Base-by-base conservation (phyloP, 1,284 basidiomycete genomes). In the Cryptococcus depauperatus region DNA sequence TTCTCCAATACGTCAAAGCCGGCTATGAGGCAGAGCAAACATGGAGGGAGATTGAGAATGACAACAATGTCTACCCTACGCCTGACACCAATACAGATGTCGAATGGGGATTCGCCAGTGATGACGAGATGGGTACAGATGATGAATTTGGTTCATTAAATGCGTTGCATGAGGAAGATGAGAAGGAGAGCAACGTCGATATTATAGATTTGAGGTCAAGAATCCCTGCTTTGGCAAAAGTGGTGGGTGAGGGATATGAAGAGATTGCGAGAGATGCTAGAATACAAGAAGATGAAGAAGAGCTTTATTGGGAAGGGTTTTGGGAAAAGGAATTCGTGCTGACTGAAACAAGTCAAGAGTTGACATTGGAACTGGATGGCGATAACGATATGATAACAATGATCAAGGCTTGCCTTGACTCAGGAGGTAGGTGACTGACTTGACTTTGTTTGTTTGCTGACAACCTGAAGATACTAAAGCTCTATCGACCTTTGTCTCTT, bases 301-400 rank as follows among this genome's bases (percentile, higher is more conserved):
- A 27, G 26, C 26, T 44, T 21, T 21, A 19, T 6, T 55, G 51
- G 54, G 48, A 52, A 28, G 54, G 54, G 5, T 55, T 55, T 29
- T 55, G 54, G 54, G 37, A 35, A 13, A 21, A 13, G 9, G 34
- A 41, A 11, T 27, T 22, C 13, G 16, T 13, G 33, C 14, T 13
- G 14, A 41, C 28, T 22, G 22, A 16, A 23, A 37, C 27, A 22
- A 22, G 43, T 44, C 4, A 19, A 10, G 37, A 29, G 40, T n/a
- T 26, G 5, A 28, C 42, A 19, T 10, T 48, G 10, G 11, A 42
- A 8, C 34, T 42, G 3, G 21, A 37, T 5, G 25, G 23, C 18
- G 29, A 32, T 19, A 19, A 43, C 25, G 13, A 14, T 38, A 23
- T 50, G 10, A 26, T 35, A 4, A 6, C 8, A 19, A 11, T 38